These are phyloP conservation scores for Xylariales sp. DNA, from an alignment of 2,329 filamentous ascomycete species.

Conservation along the genomic window DNA sequence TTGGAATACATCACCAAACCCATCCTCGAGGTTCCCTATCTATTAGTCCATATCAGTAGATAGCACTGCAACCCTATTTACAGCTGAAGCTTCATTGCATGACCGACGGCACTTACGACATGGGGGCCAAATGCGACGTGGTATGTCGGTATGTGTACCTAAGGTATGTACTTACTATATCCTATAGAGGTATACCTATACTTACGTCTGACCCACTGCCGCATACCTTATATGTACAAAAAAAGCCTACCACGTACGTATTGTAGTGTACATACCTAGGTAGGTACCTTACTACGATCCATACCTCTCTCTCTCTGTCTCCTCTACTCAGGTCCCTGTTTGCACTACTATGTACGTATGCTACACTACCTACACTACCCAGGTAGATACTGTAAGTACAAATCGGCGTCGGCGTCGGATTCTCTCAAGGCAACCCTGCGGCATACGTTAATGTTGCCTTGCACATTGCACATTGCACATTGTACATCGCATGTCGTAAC, in stretches of 20 bases:
- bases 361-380: too few relatives aligned
- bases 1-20: constrained; percentile 17
- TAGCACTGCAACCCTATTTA: background rate
- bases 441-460: constrained; percentile 16
- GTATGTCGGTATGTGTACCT: background rate
- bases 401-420: constrained; percentile 2
- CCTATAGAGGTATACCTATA: too few relatives aligned
- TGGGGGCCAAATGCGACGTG: constrained; percentile 29
- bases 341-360: too few relatives aligned
- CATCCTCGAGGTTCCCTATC: background rate
- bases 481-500: constrained; percentile 21
- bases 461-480: constrained; percentile 26
- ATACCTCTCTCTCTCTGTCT: constrained; percentile 1
- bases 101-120: constrained; percentile 19
- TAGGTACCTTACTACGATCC: background rate
- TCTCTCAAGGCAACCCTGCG: constrained; percentile 13
- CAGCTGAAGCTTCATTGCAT: constrained; percentile 18
- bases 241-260: too few relatives aligned
- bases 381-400: background rate
- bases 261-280: too few relatives aligned
- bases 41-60: too few relatives aligned
- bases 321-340: background rate
- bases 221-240: constrained; percentile 5
- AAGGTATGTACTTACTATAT: background rate
- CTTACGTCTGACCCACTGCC: constrained; percentile 11